These are phyloP conservation scores for Microbotryomycetes sp. DNA, from an alignment of 1,284 basidiomycete genomes.

Conservation along the genomic window DNA sequence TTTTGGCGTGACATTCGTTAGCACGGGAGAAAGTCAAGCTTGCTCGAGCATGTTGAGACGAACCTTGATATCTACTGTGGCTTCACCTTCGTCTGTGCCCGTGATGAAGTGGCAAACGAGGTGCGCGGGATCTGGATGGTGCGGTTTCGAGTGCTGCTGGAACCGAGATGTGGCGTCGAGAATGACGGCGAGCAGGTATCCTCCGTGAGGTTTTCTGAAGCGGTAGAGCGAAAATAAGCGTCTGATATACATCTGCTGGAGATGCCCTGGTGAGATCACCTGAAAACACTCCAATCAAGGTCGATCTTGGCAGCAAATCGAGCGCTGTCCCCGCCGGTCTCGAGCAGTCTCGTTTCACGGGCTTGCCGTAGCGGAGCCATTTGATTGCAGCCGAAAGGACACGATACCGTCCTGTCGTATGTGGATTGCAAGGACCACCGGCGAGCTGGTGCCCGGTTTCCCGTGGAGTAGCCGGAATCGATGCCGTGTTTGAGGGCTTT, in stretches of 20 bases:
- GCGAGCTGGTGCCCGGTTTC: no score
- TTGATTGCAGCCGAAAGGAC: no score
- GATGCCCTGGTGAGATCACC: neutral
- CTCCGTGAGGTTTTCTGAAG: conserved; percentile 5
- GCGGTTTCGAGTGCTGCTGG: neutral
- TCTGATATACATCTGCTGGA: neutral
- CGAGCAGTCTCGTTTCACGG: neutral
- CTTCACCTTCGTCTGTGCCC: neutral
- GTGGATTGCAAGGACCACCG: no score
- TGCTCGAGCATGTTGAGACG: no score
- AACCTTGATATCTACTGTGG: neutral
- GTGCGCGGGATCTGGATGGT: conserved; percentile 2
- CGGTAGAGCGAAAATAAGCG: neutral
- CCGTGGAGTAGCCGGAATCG: no score
- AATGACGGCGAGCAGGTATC: conserved; percentile 3
- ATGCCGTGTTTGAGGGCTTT: no score
- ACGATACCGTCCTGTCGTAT: neutral
- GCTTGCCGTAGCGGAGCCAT: neutral
- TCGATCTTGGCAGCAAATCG: neutral
- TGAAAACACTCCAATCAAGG: neutral
- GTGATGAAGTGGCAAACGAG: neutral
- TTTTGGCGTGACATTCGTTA: no score
- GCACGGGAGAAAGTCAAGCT: no score
- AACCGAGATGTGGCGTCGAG: neutral
- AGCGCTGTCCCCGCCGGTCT: neutral